Conservation (phyloP, 1,284 basidiomycete species). For the Puccinia novopanici region DNA sequence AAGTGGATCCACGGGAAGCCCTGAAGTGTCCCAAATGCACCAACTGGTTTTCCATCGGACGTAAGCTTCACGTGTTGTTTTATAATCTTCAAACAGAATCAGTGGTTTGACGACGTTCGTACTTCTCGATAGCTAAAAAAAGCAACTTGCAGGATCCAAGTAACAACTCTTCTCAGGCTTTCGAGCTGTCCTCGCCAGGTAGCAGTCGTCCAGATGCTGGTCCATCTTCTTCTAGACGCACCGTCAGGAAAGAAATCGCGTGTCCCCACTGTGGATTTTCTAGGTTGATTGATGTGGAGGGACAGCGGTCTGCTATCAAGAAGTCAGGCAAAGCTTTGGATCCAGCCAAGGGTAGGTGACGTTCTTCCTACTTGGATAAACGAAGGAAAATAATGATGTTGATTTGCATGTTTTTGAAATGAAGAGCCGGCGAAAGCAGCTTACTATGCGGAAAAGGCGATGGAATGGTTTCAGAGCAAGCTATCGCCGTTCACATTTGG, state of each 20-base stretch:
- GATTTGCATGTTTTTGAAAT: not conserved
- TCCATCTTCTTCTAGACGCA: slow-evolving; percentile 21
- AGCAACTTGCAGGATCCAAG: not conserved
- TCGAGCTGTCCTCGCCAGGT: slow-evolving; percentile 11
- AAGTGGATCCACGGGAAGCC: slow-evolving; percentile 48
- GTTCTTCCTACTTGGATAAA: not conserved
- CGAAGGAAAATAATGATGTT: not conserved
- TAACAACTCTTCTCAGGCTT: slow-evolving; percentile 10
- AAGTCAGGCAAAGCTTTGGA: slow-evolving; percentile 42
- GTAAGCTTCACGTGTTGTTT: slow-evolving; percentile 11
- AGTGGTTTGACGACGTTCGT: too few relatives aligned
- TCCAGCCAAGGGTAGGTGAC: slow-evolving; percentile 30
- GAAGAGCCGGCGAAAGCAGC: slow-evolving; percentile 44
- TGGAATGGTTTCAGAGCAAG: slow-evolving; percentile 49
- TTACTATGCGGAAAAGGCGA: slow-evolving; percentile 48
- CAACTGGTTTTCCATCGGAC: slow-evolving; percentile 40
- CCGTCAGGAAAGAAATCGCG: slow-evolving; percentile 34
- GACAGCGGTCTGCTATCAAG: slow-evolving; percentile 43
- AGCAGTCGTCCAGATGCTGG: slow-evolving; percentile 38
- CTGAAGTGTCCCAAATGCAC: slow-evolving; percentile 49
- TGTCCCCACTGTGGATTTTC: slow-evolving; percentile 48
- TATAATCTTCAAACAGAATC: too few relatives aligned
- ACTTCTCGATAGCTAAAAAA: not conserved
- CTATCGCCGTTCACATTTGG: slow-evolving; percentile 46
- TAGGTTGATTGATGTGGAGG: slow-evolving; percentile 45